Evolutionary conservation across 371 early-diverging fungal genomes (phyloP).

Genomic region (Sporodiniella umbellata): DNA sequence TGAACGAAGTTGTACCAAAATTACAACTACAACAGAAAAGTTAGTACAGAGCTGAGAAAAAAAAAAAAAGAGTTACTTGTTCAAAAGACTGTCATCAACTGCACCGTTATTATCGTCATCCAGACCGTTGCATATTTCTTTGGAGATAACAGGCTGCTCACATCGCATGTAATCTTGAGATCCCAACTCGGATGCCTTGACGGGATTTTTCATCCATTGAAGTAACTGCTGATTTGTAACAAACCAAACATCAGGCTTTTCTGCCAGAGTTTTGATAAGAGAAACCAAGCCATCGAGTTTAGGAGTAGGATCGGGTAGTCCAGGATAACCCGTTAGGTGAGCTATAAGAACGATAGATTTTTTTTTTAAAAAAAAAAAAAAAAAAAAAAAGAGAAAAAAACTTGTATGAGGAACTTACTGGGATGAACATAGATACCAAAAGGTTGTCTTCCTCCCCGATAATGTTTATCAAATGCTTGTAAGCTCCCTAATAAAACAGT

Average conservation of each 20-base stretch:
- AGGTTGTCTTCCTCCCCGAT: constrained; percentile 60
- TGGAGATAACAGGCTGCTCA: constrained; percentile 50
- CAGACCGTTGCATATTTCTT: constrained; percentile 73
- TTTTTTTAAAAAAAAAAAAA: too few species aligned
- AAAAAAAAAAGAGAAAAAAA: too few species aligned
- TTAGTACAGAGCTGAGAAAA: too few species aligned
- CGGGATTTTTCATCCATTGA: constrained; percentile 66
- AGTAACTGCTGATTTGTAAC: constrained; percentile 65
- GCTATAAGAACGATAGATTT: constrained; percentile 17
- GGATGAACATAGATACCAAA: constrained; percentile 67
- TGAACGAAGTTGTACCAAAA: constrained; percentile 52
- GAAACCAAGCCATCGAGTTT: constrained; percentile 35
- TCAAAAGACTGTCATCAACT: constrained; percentile 42
- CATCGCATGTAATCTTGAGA: constrained; percentile 57
- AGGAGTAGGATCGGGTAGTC: constrained; percentile 39
- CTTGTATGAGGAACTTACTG: too few species aligned
- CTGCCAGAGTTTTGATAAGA: constrained; percentile 41
- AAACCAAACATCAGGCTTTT: constrained; percentile 59
- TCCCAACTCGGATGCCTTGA: constrained; percentile 54
- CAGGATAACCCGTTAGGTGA: constrained; percentile 47
- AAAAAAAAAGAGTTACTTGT: constrained; percentile 22
- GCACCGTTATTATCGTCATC: constrained; percentile 51
- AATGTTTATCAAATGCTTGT: constrained; percentile 55
- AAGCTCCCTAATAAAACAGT: constrained; percentile 25
- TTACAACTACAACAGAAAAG: constrained; percentile 39